Evolutionary conservation across 805 yeast species (phyloP).

Genomic region (Metschnikowia proteae): DNA sequence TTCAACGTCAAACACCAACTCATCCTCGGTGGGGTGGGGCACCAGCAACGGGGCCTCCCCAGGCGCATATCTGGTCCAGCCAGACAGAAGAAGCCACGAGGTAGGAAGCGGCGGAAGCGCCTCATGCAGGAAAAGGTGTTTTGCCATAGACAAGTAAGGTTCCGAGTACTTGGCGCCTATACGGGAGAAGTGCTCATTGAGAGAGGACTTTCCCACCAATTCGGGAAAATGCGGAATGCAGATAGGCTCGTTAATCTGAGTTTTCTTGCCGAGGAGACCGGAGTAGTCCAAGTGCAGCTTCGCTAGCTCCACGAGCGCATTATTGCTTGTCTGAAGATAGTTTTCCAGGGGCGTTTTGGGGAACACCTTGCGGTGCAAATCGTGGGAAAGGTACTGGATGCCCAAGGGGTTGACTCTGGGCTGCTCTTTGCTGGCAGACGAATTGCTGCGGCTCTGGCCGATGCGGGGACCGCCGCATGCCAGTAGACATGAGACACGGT

Average conservation of each 20-base stretch:
- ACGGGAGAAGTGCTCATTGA: slow-evolving; percentile 83
- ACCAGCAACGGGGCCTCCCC: slow-evolving; percentile 56
- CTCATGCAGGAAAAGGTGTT: slow-evolving; percentile 36
- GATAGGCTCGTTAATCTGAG: slow-evolving; percentile 59
- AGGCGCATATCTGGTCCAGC: slow-evolving; percentile 75
- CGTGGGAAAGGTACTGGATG: slow-evolving; percentile 66
- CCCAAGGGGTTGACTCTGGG: slow-evolving; percentile 75
- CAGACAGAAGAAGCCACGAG: slow-evolving; percentile 57
- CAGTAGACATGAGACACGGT: too few species aligned
- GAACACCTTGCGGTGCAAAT: slow-evolving; percentile 60
- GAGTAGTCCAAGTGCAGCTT: slow-evolving; percentile 56
- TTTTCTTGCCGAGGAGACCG: slow-evolving; percentile 70
- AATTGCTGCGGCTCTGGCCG: neutral
- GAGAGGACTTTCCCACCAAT: slow-evolving; percentile 59
- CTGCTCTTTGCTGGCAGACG: slow-evolving; percentile 3
- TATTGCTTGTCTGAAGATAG: slow-evolving; percentile 27
- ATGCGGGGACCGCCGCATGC: neutral
- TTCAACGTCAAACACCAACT: slow-evolving; percentile 86
- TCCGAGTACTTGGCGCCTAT: slow-evolving; percentile 58
- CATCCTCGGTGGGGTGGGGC: slow-evolving; percentile 64
- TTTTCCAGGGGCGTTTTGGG: slow-evolving; percentile 33
- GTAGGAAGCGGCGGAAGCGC: slow-evolving; percentile 43
- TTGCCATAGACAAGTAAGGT: slow-evolving; percentile 55
- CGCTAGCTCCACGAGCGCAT: slow-evolving; percentile 45
- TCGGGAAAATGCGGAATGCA: slow-evolving; percentile 56